Conservation (phyloP, 2,329 filamentous ascomycete species). For the Diaporthe sp. region DNA sequence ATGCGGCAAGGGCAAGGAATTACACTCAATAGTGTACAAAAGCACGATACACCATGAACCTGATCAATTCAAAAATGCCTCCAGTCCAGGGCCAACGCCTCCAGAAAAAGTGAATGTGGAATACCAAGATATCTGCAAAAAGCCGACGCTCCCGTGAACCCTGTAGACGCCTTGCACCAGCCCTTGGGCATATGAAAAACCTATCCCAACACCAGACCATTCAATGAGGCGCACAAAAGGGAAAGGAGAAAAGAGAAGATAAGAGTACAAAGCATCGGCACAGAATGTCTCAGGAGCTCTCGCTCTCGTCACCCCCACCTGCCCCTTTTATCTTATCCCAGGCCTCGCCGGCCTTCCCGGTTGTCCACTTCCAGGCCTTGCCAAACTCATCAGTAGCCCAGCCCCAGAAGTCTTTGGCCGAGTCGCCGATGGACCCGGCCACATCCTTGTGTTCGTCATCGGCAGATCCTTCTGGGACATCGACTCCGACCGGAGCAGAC, state of each 20-base stretch:
- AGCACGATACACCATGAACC: background rate
- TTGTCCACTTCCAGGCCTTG: slow-evolving; percentile 63
- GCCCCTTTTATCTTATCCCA: slow-evolving; percentile 58
- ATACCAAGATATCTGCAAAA: background rate
- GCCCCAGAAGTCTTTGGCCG: slow-evolving; percentile 58
- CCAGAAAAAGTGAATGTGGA: background rate
- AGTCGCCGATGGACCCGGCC: slow-evolving; percentile 46
- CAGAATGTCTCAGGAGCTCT: background rate
- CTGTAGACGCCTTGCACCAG: slow-evolving; percentile 19
- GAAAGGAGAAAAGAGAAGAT: background rate
- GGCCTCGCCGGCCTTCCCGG: slow-evolving; percentile 58
- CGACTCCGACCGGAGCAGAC: slow-evolving; percentile 43
- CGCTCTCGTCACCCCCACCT: slow-evolving; percentile 27
- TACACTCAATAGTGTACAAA: background rate
- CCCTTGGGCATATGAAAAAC: slow-evolving; percentile 3
- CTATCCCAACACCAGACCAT: background rate
- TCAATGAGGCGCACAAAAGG: background rate
- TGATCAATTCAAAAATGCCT: background rate
- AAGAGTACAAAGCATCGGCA: background rate
- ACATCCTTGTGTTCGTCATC: slow-evolving; percentile 45
- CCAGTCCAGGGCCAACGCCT: background rate
- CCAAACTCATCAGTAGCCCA: slow-evolving; percentile 64
- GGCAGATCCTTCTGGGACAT: slow-evolving; percentile 40
- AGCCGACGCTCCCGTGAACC: background rate
- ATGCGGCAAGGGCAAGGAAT: background rate